Percentiles rank a stretch among this genome's conserved stretches.
phyloP scores from a whole-genome alignment of 257 asterid genomes.

The Ophiorrhiza pumila region DNA sequence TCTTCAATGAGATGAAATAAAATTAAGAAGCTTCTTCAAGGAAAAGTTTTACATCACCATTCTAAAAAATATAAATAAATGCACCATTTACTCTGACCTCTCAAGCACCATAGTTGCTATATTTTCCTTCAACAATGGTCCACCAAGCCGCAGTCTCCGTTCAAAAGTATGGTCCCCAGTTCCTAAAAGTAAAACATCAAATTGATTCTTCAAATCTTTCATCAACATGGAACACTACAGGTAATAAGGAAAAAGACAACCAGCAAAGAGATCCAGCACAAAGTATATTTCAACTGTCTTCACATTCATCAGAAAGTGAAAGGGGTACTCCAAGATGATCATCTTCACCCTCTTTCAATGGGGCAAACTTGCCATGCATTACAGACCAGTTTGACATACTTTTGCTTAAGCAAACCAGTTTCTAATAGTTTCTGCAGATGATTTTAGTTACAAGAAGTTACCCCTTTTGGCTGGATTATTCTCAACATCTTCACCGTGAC shows the following conservation, averaged over 20 bases:
- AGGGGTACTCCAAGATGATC: not conserved
- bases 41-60: not conserved
- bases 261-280: not conserved
- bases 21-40: constrained; percentile 5
- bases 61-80: not conserved
- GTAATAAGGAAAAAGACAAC: not conserved
- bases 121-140: constrained; percentile 84
- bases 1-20: constrained; percentile 17
- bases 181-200: constrained; percentile 42
- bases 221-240: constrained; percentile 3
- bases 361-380: not conserved
- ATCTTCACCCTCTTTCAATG: not conserved
- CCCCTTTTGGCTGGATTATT: not conserved
- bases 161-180: constrained; percentile 93
- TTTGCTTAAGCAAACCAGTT: not conserved
- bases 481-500: not conserved
- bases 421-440: not conserved
- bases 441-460: not conserved
- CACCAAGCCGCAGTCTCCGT: constrained; percentile 93
- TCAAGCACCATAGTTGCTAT: constrained; percentile 98
- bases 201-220: not conserved
- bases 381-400: not conserved
- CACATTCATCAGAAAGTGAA: not conserved
- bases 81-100: constrained; percentile 44
- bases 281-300: not conserved